Percentiles rank a stretch among this genome's conserved stretches.
Evolutionary conservation across 129 eudicot genomes (phyloP).

Genomic region (Escallonia rubra): DNA sequence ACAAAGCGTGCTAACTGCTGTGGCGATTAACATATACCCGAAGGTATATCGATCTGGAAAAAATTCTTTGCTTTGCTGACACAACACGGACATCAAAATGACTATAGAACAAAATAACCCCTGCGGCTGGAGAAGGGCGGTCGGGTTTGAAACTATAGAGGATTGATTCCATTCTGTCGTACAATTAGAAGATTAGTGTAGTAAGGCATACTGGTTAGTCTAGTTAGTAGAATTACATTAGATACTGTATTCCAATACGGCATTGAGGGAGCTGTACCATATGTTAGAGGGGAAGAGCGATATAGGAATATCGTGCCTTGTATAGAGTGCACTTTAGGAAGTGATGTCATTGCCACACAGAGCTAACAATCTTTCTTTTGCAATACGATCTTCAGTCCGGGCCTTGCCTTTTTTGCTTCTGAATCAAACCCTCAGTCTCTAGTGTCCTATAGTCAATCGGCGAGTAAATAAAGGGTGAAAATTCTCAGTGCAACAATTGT

Average conservation of each 20-base stretch:
- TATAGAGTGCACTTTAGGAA: not conserved
- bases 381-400: too few relatives aligned
- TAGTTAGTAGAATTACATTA: slow-evolving; percentile 4
- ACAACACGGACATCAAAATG: not conserved
- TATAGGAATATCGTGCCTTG: not conserved
- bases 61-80: slow-evolving; percentile 3
- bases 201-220: not conserved
- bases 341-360: not conserved
- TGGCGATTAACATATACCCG: slow-evolving; percentile 35
- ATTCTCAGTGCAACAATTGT: too few relatives aligned
- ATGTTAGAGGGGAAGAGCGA: slow-evolving; percentile 6
- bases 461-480: too few relatives aligned
- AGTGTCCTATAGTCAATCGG: too few relatives aligned
- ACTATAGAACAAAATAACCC: not conserved
- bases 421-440: too few relatives aligned
- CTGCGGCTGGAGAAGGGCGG: not conserved
- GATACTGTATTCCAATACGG: slow-evolving; percentile 2
- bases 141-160: not conserved
- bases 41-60: not conserved
- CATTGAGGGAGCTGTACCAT: slow-evolving; percentile 14
- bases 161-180: not conserved
- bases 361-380: too few relatives aligned
- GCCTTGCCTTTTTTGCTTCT: too few relatives aligned
- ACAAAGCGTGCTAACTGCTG: slow-evolving; percentile 67
- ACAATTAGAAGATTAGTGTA: slow-evolving; percentile 9